These are phyloP conservation scores for Ogataea hybrid DNA, from an alignment of 1,139 yeast species.

Conservation along the genomic window DNA sequence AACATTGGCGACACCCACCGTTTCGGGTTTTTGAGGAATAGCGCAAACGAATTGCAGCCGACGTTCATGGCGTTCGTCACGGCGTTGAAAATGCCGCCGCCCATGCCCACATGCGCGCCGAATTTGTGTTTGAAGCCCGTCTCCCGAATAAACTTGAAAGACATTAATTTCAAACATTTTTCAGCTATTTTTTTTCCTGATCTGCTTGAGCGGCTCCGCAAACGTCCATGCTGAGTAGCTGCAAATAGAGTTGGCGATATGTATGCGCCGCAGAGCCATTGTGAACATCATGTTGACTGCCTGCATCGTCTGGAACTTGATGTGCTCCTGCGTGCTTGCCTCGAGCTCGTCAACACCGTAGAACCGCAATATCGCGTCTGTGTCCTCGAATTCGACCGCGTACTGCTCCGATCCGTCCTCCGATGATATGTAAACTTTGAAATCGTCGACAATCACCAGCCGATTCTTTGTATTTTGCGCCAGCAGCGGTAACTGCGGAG, in stretches of 20 bases:
- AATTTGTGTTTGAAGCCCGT: conserved; percentile 42
- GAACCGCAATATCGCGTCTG: conserved; percentile 1
- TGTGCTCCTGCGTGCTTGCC: background rate
- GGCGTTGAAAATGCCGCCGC: conserved; percentile 73
- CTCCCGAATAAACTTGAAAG: conserved; percentile 24
- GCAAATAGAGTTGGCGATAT: conserved; percentile 1
- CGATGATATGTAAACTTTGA: conserved; percentile 4
- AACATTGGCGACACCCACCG: conserved; percentile 87
- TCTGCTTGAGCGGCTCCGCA: conserved; percentile 3
- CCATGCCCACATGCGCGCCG: conserved; percentile 79
- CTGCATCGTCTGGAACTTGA: conserved; percentile 1
- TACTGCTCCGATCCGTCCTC: conserved; percentile 1
- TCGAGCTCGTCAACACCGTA: conserved; percentile 3
- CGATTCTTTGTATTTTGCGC: conserved; percentile 1
- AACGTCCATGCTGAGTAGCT: conserved; percentile 8
- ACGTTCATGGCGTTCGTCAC: conserved; percentile 71
- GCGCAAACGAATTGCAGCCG: conserved; percentile 81
- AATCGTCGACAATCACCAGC: conserved; percentile 3
- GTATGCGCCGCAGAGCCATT: background rate
- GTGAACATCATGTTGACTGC: background rate
- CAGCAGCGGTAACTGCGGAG: background rate
- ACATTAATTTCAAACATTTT: conserved; percentile 7
- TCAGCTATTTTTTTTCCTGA: background rate
- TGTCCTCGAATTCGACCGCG: conserved; percentile 5
- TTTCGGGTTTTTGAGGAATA: conserved; percentile 86